These are phyloP conservation scores for Scedosporium dehoogii DNA, from an alignment of 2,329 filamentous ascomycete genomes.

Conservation along the genomic window DNA sequence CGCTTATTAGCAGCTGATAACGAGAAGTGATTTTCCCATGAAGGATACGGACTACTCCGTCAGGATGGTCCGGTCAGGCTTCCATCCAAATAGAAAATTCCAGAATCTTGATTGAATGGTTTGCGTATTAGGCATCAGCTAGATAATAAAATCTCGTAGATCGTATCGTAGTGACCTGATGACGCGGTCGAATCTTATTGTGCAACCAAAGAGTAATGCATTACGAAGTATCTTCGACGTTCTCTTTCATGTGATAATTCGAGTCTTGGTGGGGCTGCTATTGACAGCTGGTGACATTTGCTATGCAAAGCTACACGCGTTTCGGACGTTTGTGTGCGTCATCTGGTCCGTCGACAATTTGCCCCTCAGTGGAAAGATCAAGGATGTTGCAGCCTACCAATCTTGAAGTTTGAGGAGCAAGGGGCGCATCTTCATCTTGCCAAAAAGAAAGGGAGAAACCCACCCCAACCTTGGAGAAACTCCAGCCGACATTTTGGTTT, in stretches of 20 bases:
- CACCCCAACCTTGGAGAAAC: background rate
- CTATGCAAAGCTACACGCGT: background rate
- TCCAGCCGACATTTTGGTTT: background rate
- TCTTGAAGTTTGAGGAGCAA: background rate
- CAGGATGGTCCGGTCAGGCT: background rate
- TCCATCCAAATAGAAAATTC: background rate
- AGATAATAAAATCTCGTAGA: background rate
- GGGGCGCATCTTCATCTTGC: background rate
- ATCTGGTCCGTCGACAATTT: constrained; percentile 1
- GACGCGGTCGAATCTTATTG: background rate
- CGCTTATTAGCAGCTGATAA: no score
- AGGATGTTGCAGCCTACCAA: background rate
- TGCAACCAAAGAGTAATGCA: background rate
- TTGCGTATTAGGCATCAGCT: background rate
- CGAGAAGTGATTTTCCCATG: no score
- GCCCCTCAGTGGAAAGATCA: constrained; percentile 1
- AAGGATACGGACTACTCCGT: no score
- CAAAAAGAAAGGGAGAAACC: background rate
- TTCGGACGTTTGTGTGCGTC: background rate
- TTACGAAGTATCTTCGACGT: background rate
- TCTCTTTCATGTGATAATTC: background rate
- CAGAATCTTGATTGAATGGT: background rate
- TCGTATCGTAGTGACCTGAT: background rate
- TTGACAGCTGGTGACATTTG: background rate
- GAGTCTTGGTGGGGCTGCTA: background rate